Conservation (phyloP, 23 red algal species). For the Gracilariopsis chorda region DNA sequence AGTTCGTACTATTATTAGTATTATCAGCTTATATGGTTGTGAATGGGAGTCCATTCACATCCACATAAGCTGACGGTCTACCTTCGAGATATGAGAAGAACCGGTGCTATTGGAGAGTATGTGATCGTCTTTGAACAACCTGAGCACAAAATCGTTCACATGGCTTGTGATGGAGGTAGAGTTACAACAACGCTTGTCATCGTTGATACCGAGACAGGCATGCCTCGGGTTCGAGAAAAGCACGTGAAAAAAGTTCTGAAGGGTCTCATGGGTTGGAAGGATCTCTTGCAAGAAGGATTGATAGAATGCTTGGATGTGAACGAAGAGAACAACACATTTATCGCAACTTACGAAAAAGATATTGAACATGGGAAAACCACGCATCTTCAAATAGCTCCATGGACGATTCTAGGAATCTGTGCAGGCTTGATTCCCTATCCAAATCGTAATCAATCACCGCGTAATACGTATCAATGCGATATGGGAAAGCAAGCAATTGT, state of each 20-base stretch:
- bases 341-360: slow-evolving; percentile 71
- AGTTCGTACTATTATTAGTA: no score
- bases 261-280: slow-evolving; percentile 66
- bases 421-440: slow-evolving; percentile 95
- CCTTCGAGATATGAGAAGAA: slow-evolving; percentile 64
- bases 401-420: slow-evolving; percentile 92
- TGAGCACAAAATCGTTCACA: slow-evolving; percentile 63
- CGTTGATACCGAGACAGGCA: slow-evolving; percentile 60
- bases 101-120: slow-evolving; percentile 83
- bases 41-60: slow-evolving; percentile 89
- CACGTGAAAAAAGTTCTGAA: slow-evolving; percentile 73
- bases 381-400: slow-evolving; percentile 88
- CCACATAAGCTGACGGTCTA: slow-evolving; percentile 48
- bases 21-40: no score
- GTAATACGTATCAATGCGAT: slow-evolving; percentile 99
- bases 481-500: slow-evolving; percentile 99
- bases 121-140: slow-evolving; percentile 80
- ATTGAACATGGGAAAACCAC: slow-evolving; percentile 75
- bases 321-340: slow-evolving; percentile 95
- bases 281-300: slow-evolving; percentile 85
- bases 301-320: slow-evolving; percentile 98
- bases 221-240: slow-evolving; percentile 37
- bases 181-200: slow-evolving; percentile 92
- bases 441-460: slow-evolving; percentile 95
- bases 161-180: slow-evolving; percentile 90